These are phyloP conservation scores for Pleurotus platypus DNA, from an alignment of 768 basidiomycete genomes.

Conservation along the genomic window DNA sequence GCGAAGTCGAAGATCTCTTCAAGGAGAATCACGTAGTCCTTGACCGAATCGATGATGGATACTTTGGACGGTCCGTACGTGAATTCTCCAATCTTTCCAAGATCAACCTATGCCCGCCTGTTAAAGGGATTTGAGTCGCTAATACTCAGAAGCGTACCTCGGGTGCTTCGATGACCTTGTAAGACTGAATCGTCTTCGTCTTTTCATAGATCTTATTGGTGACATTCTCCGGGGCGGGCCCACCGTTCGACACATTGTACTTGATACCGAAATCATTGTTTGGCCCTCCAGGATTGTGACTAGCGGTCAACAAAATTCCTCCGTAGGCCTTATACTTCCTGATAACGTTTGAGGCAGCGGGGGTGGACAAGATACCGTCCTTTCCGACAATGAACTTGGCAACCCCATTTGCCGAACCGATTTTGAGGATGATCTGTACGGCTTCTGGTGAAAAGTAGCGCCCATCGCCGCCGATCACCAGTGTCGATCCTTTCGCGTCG, in stretches of 20 bases:
- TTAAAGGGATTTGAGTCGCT: slow-evolving; percentile 1
- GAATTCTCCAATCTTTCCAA: slow-evolving; percentile 76
- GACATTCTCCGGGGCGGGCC: slow-evolving; percentile 93
- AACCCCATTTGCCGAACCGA: slow-evolving; percentile 94
- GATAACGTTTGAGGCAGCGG: slow-evolving; percentile 94
- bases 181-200: slow-evolving; percentile 81
- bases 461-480: slow-evolving; percentile 97
- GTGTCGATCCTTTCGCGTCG: slow-evolving; percentile 70
- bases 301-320: slow-evolving; percentile 94
- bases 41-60: slow-evolving; percentile 90
- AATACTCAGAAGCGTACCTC: slow-evolving; percentile 46
- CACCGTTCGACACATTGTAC: slow-evolving; percentile 97
- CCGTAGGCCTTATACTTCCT: slow-evolving; percentile 95
- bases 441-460: slow-evolving; percentile 86
- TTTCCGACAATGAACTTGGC: slow-evolving; percentile 89
- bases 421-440: slow-evolving; percentile 88
- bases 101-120: slow-evolving; percentile 46
- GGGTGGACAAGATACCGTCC: slow-evolving; percentile 91
- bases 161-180: slow-evolving; percentile 79
- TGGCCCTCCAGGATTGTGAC: slow-evolving; percentile 99
- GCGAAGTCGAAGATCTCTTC: slow-evolving; percentile 92
- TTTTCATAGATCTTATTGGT: slow-evolving; percentile 95
- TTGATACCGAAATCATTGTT: slow-evolving; percentile 99
- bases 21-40: slow-evolving; percentile 81
- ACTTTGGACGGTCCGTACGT: slow-evolving; percentile 82